Base-by-base conservation (phyloP, 306 rosid species). In the Medicago lupulina region DNA sequence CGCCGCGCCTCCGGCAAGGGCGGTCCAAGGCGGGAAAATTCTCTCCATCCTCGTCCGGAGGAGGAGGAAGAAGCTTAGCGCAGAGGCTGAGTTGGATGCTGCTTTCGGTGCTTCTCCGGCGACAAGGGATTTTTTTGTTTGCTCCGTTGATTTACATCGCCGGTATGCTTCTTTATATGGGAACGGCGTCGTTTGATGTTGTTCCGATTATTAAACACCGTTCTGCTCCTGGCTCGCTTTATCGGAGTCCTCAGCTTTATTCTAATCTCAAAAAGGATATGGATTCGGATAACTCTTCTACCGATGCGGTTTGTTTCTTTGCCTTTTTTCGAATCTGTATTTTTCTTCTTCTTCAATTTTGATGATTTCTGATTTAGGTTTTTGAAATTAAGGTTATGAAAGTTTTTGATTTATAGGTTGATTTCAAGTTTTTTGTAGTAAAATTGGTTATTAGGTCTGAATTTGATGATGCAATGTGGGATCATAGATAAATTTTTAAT, bases 61-160 rank as follows among this genome's bases (percentile, higher is more conserved):
- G 84, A 21, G 38, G 38, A 34, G 73, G 84, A 12, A 85, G 87
- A 65, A 89, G 87, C 40, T 75, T 82, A 15, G 69, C 96, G 75
- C 96, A 95, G 80, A 86, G 98, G n/a, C 74, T 90, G 58, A 89
- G 92, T 41, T 95, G 93, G 98, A 80, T 79, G 81, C 76, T 92
- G 18, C 96, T 95, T 10, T 92, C 97, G 65, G 89, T 88, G 1
- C 88, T 95, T 17, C 96, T 95, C 62, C 96, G 97, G 73, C 96
- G 98, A 15, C 99, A 95, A 21, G 99, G 99, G 8, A 81, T 95
- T 54, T 95, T 95, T 73, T 91, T 95, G 6, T 95, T 95, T 68
- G 99, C 99, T n/a, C 99, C 99, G 62, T 88, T 95, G 6, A 88
- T 95, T 36, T 95, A 95, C 80, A 90, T 95, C 86, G 85, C 99